Percentiles rank a stretch among this genome's conserved stretches.
phyloP scores from a whole-genome alignment of 805 yeast species.

The Osmozyma mogii region DNA sequence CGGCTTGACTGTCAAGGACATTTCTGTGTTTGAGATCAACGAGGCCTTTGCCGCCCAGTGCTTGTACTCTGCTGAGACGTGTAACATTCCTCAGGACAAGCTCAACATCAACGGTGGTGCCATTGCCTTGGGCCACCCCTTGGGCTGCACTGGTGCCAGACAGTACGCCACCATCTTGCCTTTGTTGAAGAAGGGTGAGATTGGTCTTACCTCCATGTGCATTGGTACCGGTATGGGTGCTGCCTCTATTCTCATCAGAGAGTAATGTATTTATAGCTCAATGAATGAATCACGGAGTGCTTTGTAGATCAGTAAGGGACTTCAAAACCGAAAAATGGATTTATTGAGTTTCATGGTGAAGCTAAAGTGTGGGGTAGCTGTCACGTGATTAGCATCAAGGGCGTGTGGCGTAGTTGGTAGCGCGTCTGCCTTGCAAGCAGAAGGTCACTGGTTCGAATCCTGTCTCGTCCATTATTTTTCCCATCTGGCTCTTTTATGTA shows the following conservation, averaged over 20 bases:
- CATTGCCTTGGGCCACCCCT: constrained; percentile 91
- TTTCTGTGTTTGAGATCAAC: constrained; percentile 78
- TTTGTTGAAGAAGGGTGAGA: constrained; percentile 69
- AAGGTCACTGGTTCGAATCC: constrained; percentile 77
- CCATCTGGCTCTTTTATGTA: not conserved
- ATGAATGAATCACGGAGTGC: not conserved
- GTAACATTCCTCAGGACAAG: constrained; percentile 53
- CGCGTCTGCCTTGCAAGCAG: constrained; percentile 75
- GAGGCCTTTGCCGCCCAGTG: constrained; percentile 98
- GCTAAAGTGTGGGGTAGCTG: not conserved
- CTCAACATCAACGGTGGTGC: constrained; percentile 85
- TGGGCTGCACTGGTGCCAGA: constrained; percentile 63
- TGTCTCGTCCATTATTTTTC: constrained; percentile 53
- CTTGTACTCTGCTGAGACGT: constrained; percentile 58
- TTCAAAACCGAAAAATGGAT: not conserved
- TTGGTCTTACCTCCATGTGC: constrained; percentile 95
- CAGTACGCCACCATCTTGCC: constrained; percentile 84
- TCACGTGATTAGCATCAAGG: no score
- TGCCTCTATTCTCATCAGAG: constrained; percentile 77
- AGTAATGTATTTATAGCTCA: constrained; percentile 32
- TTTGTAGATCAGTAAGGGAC: not conserved
- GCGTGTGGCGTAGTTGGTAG: constrained; percentile 82
- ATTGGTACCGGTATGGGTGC: constrained; percentile 99
- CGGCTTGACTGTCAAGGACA: constrained; percentile 55
- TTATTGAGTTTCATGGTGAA: not conserved